Conservation (phyloP, 129 eudicot species). For the Erigeron canadensis region DNA sequence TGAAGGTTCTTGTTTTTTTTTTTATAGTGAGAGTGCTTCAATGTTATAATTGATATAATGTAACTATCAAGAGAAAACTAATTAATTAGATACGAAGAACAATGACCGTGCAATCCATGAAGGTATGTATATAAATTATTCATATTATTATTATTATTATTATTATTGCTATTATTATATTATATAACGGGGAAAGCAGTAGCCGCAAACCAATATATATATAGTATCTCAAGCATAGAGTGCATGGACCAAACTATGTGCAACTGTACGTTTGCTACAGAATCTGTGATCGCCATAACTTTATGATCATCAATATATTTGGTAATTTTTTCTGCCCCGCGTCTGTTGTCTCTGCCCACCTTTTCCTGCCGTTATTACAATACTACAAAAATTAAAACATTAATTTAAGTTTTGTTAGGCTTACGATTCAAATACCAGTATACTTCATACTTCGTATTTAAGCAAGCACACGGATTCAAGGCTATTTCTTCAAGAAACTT, state of each 20-base stretch:
- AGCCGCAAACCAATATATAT: conserved; percentile 9
- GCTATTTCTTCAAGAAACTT: background rate
- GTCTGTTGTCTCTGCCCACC: background rate
- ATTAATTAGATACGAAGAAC: too few relatives aligned
- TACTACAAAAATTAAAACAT: conserved; percentile 3
- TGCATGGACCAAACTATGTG: conserved; percentile 20
- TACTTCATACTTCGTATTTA: conserved; percentile 3
- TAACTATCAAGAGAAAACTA: too few relatives aligned
- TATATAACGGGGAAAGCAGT: background rate
- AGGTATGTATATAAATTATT: too few relatives aligned
- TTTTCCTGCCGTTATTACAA: conserved; percentile 17
- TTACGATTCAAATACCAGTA: too few relatives aligned
- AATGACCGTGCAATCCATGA: too few relatives aligned
- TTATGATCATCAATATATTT: background rate
- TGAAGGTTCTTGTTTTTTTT: too few relatives aligned
- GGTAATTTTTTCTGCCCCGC: background rate
- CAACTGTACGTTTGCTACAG: conserved; percentile 5
- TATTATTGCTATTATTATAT: too few relatives aligned
- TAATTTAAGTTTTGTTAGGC: background rate
- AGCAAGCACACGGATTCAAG: conserved; percentile 20
- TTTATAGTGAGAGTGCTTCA: too few relatives aligned
- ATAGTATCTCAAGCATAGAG: background rate
- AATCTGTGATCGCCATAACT: conserved; percentile 19
- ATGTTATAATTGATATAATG: too few relatives aligned
- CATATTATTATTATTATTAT: too few relatives aligned